Evolutionary conservation across 495 filamentous ascomycete genomes (phyloP).

Genomic region (Trypethelium eluteriae): DNA sequence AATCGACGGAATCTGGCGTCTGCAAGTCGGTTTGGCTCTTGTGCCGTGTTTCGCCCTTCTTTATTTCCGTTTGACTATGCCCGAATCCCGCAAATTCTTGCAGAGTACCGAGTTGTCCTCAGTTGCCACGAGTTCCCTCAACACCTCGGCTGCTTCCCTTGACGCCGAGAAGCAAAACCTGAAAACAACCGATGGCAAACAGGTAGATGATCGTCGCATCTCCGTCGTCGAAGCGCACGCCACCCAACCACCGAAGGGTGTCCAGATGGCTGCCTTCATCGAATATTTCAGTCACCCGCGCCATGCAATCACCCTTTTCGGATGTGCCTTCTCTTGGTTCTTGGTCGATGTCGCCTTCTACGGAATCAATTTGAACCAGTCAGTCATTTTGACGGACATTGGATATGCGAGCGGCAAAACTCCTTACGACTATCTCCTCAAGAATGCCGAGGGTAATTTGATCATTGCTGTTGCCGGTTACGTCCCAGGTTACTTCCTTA

Average conservation of each 20-base stretch:
- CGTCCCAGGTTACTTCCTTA: slow-evolving; percentile 36
- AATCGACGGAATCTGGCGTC: slow-evolving; percentile 23
- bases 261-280: slow-evolving; percentile 26
- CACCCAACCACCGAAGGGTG: not conserved
- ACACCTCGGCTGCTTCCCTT: not conserved
- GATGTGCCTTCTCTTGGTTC: slow-evolving; percentile 24
- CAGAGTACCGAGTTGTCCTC: slow-evolving; percentile 11
- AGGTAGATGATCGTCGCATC: slow-evolving; percentile 12
- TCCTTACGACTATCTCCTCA: slow-evolving; percentile 31
- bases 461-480: slow-evolving; percentile 36
- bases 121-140: not conserved
- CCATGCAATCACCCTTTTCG: slow-evolving; percentile 25
- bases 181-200: slow-evolving; percentile 12
- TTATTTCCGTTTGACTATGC: slow-evolving; percentile 27
- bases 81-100: slow-evolving; percentile 25
- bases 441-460: slow-evolving; percentile 35
- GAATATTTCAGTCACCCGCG: slow-evolving; percentile 27
- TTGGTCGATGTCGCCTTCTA: slow-evolving; percentile 37
- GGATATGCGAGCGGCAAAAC: slow-evolving; percentile 32
- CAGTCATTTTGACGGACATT: slow-evolving; percentile 32
- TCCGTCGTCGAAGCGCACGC: slow-evolving; percentile 2
- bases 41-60: slow-evolving; percentile 21
- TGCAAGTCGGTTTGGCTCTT: slow-evolving; percentile 27
- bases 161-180: not conserved
- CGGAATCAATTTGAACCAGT: slow-evolving; percentile 39